Percentiles rank a stretch among this genome's conserved stretches.
Evolutionary conservation across 169 alveolate genomes (phyloP).

Genomic region (Cryptosporidium felis): DNA sequence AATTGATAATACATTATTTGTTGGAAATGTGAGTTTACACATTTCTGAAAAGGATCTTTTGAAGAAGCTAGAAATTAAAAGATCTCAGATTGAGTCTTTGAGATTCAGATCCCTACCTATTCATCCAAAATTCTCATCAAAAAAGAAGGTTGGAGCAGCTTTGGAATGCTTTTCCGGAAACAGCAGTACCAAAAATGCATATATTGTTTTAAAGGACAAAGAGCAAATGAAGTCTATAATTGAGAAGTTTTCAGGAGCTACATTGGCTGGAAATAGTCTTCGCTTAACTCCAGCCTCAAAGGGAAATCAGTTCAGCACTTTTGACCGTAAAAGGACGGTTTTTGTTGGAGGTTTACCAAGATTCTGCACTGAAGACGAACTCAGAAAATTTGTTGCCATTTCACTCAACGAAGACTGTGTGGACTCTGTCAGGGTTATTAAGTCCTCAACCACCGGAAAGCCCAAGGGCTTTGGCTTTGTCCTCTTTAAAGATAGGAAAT

Average conservation of each 20-base stretch:
- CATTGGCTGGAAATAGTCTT: constrained; percentile 25
- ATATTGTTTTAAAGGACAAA: constrained; percentile 28
- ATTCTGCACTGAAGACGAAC: constrained; percentile 65
- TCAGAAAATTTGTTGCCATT: constrained; percentile 22
- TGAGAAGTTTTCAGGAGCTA: constrained; percentile 22
- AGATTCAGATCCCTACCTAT: constrained; percentile 64
- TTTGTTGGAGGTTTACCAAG: constrained; percentile 59
- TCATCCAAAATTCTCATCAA: constrained; percentile 52
- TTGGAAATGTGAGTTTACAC: constrained; percentile 39
- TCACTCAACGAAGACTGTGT: constrained; percentile 38
- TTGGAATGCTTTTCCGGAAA: constrained; percentile 64
- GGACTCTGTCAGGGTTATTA: constrained; percentile 27
- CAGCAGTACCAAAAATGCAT: constrained; percentile 44
- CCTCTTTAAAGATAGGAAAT: constrained; percentile 60
- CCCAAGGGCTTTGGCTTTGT: constrained; percentile 69
- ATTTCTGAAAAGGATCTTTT: constrained; percentile 34
- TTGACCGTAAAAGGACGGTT: constrained; percentile 57
- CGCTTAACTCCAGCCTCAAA: constrained; percentile 61
- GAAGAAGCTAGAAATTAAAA: not conserved
- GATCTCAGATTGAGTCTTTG: constrained; percentile 15
- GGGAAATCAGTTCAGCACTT: constrained; percentile 56
- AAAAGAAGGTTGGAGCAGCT: constrained; percentile 42
- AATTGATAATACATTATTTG: constrained; percentile 53
- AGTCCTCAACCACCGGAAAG: constrained; percentile 43
- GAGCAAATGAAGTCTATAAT: constrained; percentile 1